Percentiles rank a stretch among this genome's conserved stretches.
phyloP scores from a whole-genome alignment of 108 stramenopile species.

The Seminavis robusta region DNA sequence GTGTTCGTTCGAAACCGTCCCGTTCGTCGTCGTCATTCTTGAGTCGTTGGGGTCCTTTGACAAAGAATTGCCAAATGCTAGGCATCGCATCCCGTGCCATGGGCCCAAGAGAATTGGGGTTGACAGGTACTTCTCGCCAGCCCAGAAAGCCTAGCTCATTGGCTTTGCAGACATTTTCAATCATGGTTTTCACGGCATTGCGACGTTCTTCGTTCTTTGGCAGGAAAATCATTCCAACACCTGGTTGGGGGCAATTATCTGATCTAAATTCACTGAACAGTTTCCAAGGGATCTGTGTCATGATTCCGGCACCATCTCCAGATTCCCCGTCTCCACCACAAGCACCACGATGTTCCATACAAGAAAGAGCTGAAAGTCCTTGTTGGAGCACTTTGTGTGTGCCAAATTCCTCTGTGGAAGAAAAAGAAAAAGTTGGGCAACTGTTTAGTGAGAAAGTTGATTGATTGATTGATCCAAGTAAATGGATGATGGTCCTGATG shows the following conservation, averaged over 20 bases:
- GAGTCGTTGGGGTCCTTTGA: slow-evolving; percentile 77
- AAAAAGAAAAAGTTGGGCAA: slow-evolving; percentile 5
- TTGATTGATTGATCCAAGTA: not conserved
- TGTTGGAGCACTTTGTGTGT: slow-evolving; percentile 72
- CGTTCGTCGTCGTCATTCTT: slow-evolving; percentile 57
- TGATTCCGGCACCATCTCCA: slow-evolving; percentile 94
- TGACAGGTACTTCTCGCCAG: slow-evolving; percentile 88
- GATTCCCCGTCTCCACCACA: slow-evolving; percentile 84
- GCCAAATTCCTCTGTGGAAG: slow-evolving; percentile 54
- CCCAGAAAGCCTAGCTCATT: slow-evolving; percentile 88
- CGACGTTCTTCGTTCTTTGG: slow-evolving; percentile 78
- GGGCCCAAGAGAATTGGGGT: slow-evolving; percentile 63
- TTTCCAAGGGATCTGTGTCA: slow-evolving; percentile 95
- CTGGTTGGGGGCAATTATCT: slow-evolving; percentile 65
- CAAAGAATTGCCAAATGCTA: slow-evolving; percentile 91
- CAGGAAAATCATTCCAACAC: slow-evolving; percentile 92
- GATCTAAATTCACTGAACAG: slow-evolving; percentile 69
- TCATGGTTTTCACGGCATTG: slow-evolving; percentile 58
- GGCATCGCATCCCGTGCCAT: slow-evolving; percentile 69
- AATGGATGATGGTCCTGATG: not conserved
- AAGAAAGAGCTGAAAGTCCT: slow-evolving; percentile 72
- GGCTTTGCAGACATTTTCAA: slow-evolving; percentile 75
- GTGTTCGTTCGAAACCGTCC: slow-evolving; percentile 93
- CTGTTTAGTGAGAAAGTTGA: not conserved
- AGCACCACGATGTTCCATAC: slow-evolving; percentile 89